Evolutionary conservation across 2,329 filamentous ascomycete species (phyloP), one percentile per base, ranked within the genome.

Genomic region (Pyrenophora graminea): DNA sequence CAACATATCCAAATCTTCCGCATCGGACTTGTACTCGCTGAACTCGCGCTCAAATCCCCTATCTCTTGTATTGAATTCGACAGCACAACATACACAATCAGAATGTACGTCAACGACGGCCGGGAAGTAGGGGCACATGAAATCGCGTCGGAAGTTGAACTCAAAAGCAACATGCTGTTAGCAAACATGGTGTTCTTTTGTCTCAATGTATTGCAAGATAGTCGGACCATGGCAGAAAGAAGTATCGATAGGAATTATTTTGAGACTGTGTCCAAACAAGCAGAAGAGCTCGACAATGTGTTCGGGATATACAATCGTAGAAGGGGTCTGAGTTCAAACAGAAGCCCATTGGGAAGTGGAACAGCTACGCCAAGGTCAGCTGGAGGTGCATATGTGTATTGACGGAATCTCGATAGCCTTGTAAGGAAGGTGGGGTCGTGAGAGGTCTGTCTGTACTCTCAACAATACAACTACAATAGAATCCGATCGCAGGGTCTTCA

Each of bases 1-100:
- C 63, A 59, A 21, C 63, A 65, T 21, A 46, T 56, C 2, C 64
- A 69, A 1, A 63, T 69, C 33, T 68, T 67, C 57, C 58, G 64
- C 34, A 57, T 67, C 23, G 64, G 66, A 4, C 58, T 69, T 7
- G 56, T 69, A 1, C 45, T 69, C 17, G 51, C 60, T 2, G 63
- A 66, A 41, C 41, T 68, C 3, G 60, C 59, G 8, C 56, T 69
- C 33, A 61, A 63, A 37, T 39, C 52, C 0, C 48, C 57, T 4
- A 51, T 66, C 17, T 51, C 53, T 1, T 59, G 60, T 39, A 53
- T 66, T 9, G 52, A 59, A 13, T 58, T 58, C 17, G 56, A 66
- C 18, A 19, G 39, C 0, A 6, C 13, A 5, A 45, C 58, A 1
- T 43, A 51, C 17, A 56, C 45, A 1, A 43, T 59, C 15, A 59